phyloP scores from a whole-genome alignment of 2,329 filamentous ascomycete species.

The Venturia aucupariae region DNA sequence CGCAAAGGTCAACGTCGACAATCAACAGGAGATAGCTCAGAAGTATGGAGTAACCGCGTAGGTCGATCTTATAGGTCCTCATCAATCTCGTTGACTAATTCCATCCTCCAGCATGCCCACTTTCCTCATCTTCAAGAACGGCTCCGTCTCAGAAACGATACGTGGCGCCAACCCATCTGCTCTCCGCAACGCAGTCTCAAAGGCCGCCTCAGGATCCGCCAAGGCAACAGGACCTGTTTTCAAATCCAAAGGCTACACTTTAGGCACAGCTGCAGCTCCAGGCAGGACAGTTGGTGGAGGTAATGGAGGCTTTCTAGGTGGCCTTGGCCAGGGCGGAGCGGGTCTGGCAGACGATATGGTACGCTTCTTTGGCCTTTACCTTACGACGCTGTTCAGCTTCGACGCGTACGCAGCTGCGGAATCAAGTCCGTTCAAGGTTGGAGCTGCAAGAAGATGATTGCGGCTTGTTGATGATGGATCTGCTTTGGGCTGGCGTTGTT shows the following conservation, averaged over 20 bases:
- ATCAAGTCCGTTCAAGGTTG: constrained; percentile 30
- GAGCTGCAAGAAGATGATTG: constrained; percentile 5
- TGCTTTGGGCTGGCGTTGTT: background rate
- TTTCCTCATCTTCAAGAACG: constrained; percentile 38
- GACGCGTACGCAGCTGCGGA: constrained; percentile 36
- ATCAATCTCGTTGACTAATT: background rate
- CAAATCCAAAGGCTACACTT: constrained; percentile 34
- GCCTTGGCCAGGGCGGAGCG: constrained; percentile 22
- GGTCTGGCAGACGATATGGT: constrained; percentile 32
- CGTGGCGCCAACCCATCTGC: constrained; percentile 40
- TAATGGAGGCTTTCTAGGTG: constrained; percentile 21
- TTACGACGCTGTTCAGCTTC: constrained; percentile 37
- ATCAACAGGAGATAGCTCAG: constrained; percentile 39
- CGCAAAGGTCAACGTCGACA: constrained; percentile 47
- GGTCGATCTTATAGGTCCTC: constrained; percentile 15
- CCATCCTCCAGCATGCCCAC: constrained; percentile 39
- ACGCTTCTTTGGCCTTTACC: constrained; percentile 38
- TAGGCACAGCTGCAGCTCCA: constrained; percentile 25
- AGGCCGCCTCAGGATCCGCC: constrained; percentile 32
- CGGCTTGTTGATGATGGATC: background rate
- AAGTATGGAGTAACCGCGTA: constrained; percentile 42
- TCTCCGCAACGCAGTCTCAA: constrained; percentile 37
- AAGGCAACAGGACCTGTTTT: constrained; percentile 32
- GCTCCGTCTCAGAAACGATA: constrained; percentile 36
- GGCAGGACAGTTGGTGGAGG: constrained; percentile 19